Conservation (phyloP, 306 rosid genomes). For the Trifolium fragiferum region DNA sequence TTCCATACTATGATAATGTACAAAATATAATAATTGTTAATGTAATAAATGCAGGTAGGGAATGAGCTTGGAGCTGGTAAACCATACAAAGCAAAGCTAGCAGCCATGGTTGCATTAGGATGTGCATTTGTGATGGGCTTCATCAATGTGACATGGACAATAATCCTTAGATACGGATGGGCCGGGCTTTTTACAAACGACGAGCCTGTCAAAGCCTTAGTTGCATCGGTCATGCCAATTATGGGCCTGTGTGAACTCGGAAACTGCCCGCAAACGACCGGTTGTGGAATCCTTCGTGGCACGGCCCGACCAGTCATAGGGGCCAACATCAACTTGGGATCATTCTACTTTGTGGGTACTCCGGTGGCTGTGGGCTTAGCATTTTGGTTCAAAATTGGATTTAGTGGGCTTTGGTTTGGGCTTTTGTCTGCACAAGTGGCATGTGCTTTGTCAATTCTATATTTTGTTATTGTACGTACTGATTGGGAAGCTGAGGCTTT, state of each 20-base stretch:
- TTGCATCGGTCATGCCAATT: constrained; percentile 81
- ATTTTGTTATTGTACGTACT: constrained; percentile 63
- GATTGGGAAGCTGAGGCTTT: constrained; percentile 91
- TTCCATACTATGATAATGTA: background rate
- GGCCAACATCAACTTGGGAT: constrained; percentile 67
- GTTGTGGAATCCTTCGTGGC: constrained; percentile 82
- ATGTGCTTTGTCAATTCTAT: constrained; percentile 73
- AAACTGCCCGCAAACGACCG: constrained; percentile 92
- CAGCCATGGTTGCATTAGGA: constrained; percentile 89
- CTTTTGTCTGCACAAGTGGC: constrained; percentile 84
- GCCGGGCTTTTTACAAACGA: constrained; percentile 82
- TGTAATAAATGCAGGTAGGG: constrained; percentile 68
- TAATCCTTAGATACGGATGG: constrained; percentile 68
- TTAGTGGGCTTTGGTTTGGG: constrained; percentile 91
- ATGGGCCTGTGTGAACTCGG: constrained; percentile 91
- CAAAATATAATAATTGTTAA: background rate
- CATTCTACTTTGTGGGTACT: constrained; percentile 84
- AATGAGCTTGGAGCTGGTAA: constrained; percentile 94
- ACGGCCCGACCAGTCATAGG: constrained; percentile 80
- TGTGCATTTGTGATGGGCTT: constrained; percentile 78
- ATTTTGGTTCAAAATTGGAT: constrained; percentile 73
- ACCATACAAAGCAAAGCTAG: constrained; percentile 87
- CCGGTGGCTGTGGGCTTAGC: constrained; percentile 89
- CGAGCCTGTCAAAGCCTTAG: constrained; percentile 60
- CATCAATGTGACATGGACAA: constrained; percentile 89